Evolutionary conservation across 2,329 filamentous ascomycete genomes (phyloP).

Genomic region (Thermomyces lanuginosus): DNA sequence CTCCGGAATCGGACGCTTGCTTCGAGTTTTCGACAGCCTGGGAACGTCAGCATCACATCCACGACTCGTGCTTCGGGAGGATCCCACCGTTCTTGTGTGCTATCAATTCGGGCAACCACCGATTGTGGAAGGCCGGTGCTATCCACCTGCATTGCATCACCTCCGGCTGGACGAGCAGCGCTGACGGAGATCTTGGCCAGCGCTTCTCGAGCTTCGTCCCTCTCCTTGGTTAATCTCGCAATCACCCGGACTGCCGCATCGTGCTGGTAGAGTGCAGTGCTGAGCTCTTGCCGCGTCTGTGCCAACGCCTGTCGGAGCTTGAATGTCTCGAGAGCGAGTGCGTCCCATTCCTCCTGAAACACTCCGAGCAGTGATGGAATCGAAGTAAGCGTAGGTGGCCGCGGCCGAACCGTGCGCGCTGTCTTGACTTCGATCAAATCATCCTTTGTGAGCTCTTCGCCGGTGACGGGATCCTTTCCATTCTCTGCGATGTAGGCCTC

Average conservation of each 20-base stretch:
- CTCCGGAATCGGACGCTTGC: slow-evolving; percentile 72
- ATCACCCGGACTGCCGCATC: slow-evolving; percentile 95
- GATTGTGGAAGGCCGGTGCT: slow-evolving; percentile 56
- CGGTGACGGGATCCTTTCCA: slow-evolving; percentile 78
- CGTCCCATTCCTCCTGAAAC: slow-evolving; percentile 98
- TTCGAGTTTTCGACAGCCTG: slow-evolving; percentile 72
- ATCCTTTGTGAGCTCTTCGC: slow-evolving; percentile 65
- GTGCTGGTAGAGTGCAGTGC: slow-evolving; percentile 86
- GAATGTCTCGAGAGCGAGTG: slow-evolving; percentile 78
- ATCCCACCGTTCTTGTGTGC: slow-evolving; percentile 61
- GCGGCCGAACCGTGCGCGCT: slow-evolving; percentile 65
- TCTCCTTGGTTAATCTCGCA: slow-evolving; percentile 72
- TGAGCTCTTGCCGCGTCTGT: slow-evolving; percentile 83
- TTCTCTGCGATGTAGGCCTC: slow-evolving; percentile 89
- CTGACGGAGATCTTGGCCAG: slow-evolving; percentile 70
- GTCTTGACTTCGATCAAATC: slow-evolving; percentile 82
- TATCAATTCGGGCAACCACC: slow-evolving; percentile 57
- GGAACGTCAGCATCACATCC: slow-evolving; percentile 9
- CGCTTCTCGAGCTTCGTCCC: slow-evolving; percentile 82
- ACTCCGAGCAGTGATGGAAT: slow-evolving; percentile 86
- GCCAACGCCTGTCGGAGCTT: slow-evolving; percentile 77
- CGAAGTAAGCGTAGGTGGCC: slow-evolving; percentile 85
- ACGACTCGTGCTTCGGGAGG: neutral
- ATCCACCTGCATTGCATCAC: slow-evolving; percentile 89
- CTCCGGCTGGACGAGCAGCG: slow-evolving; percentile 36